Percentiles rank a stretch among this genome's conserved stretches.
These are phyloP conservation scores for Aspergillus sojae DNA, from an alignment of 2,329 filamentous ascomycete species.

Conservation along the genomic window DNA sequence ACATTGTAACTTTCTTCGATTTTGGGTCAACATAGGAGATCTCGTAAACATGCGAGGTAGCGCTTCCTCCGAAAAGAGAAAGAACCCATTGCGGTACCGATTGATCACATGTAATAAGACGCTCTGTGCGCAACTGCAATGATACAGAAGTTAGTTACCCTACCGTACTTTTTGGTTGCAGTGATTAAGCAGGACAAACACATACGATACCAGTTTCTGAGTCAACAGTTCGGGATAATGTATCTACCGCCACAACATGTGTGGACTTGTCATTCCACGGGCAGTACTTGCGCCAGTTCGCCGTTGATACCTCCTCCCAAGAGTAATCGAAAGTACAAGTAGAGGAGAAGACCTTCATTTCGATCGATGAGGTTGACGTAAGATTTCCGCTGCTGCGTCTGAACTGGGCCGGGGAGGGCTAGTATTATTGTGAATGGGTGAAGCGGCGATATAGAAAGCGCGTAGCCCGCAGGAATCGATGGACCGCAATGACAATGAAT, in stretches of 20 bases:
- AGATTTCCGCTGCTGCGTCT: constrained; percentile 8
- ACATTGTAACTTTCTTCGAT: constrained; percentile 90
- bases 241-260: constrained; percentile 95
- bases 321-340: constrained; percentile 92
- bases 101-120: constrained; percentile 58
- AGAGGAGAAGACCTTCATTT: constrained; percentile 95
- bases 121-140: constrained; percentile 67
- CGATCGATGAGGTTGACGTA: constrained; percentile 19
- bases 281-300: constrained; percentile 98
- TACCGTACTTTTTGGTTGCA: background rate
- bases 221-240: constrained; percentile 72
- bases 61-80: constrained; percentile 74
- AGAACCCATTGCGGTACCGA: constrained; percentile 61
- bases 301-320: constrained; percentile 96
- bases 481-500: background rate
- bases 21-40: constrained; percentile 89
- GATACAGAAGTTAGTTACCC: constrained; percentile 15
- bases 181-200: constrained; percentile 19
- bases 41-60: constrained; percentile 90
- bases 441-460: background rate
- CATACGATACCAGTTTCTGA: constrained; percentile 67
- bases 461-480: background rate
- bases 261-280: constrained; percentile 99
- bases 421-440: background rate
- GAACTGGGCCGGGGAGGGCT: background rate